Evolutionary conservation across 148 eudicot genomes (phyloP), one percentile per base, ranked within the genome.

Genomic region (Drosera capensis): DNA sequence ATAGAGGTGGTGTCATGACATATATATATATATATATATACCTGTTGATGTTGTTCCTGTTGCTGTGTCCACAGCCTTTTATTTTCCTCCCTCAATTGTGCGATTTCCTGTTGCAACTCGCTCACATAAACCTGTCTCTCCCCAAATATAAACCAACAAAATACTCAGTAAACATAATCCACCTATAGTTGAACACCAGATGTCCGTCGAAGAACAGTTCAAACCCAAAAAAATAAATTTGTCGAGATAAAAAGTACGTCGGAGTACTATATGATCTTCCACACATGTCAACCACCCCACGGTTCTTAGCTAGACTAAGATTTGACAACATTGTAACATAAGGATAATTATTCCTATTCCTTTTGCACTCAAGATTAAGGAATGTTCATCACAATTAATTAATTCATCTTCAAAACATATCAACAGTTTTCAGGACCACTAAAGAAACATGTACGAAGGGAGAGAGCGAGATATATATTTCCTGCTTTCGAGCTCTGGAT

Each of bases 91-190:
- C 7, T 41, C 57, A 77, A 61, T 35, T 61, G 58, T 8, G 67
- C 61, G n/a, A 73, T 62, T 59, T 73, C 73, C 24, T 54, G 17
- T 68, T 73, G 73, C 45, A 73, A 30, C 58, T 73, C 79, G 24
- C 23, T 48, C 20, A 71, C 65, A 57, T 77, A 77, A 20, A 79
- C 83, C 83, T 77, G 65, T 12, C n/a, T n/a, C n/a, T n/a, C 11
- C 31, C 5, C 7, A 28, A 11, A 28, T 28, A 28, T 6, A 11
- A 9, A 34, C 14, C n/a, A 34, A 5, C 11, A 0, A 15, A 28
- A 5, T 28, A 5, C 0, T 28, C 5, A 28, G 31, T 28, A 5
- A 0, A 28, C 11, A 6, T 11, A 5, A 5, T 11, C 11, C 31
- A 11, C 31, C 5, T 28, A 11, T 11, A 28, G 31, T 28, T 6